Evolutionary conservation across 208 protist species (phyloP).

Genomic region (Wallacemonas sp.): DNA sequence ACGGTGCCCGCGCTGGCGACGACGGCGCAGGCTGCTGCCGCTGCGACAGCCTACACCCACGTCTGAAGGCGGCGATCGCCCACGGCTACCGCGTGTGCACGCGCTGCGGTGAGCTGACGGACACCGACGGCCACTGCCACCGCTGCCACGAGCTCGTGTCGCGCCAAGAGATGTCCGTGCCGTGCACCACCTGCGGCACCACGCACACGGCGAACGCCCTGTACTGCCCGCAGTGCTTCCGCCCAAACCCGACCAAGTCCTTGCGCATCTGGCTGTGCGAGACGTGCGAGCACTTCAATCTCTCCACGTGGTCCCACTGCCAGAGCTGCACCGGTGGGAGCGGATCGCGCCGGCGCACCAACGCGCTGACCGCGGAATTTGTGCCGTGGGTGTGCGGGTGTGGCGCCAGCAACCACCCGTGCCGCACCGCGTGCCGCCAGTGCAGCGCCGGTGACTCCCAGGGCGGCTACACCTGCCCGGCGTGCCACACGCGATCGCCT

Average conservation of each 20-base stretch:
- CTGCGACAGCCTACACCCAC: conserved; percentile 26
- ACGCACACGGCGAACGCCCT: conserved; percentile 39
- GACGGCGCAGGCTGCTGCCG: conserved; percentile 21
- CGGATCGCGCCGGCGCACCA: conserved; percentile 19
- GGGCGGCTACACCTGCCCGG: conserved; percentile 50
- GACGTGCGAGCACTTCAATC: conserved; percentile 55
- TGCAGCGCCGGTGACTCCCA: conserved; percentile 31
- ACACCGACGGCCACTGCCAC: conserved; percentile 20
- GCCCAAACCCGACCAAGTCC: conserved; percentile 29
- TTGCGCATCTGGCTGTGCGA: conserved; percentile 72
- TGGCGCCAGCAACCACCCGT: conserved; percentile 58
- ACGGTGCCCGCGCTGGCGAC: conserved; percentile 13
- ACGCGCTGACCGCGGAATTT: conserved; percentile 46
- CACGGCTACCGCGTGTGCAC: conserved; percentile 30
- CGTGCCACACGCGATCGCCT: conserved; percentile 28
- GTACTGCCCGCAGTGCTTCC: conserved; percentile 72
- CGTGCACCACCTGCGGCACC: conserved; percentile 40
- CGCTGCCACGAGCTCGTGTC: conserved; percentile 28
- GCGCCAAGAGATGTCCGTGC: conserved; percentile 4
- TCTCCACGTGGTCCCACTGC: conserved; percentile 71
- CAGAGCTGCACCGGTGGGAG: conserved; percentile 36
- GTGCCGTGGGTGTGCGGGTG: conserved; percentile 75
- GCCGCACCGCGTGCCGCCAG: conserved; percentile 35
- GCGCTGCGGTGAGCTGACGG: conserved; percentile 37
- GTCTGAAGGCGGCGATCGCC: conserved; percentile 19